Evolutionary conservation across 306 rosid species (phyloP).

Genomic region (Geum urbanum): DNA sequence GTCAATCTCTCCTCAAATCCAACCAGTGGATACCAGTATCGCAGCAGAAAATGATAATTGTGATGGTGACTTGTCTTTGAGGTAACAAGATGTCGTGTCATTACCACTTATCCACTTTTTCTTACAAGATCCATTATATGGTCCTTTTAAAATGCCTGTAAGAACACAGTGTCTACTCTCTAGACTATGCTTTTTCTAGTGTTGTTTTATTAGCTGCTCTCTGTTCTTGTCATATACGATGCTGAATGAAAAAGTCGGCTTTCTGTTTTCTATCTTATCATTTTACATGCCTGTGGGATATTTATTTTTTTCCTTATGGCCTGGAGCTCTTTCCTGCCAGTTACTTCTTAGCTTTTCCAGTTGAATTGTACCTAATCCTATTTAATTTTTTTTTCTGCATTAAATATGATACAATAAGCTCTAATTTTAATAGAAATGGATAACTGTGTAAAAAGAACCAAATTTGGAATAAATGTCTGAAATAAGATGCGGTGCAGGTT

Average conservation of each 20-base stretch:
- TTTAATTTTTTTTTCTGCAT: not conserved
- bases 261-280: no score
- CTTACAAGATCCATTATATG: constrained; percentile 8
- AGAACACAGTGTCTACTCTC: not conserved
- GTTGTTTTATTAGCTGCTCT: constrained; percentile 4
- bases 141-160: not conserved
- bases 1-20: constrained; percentile 46
- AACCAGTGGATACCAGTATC: constrained; percentile 20
- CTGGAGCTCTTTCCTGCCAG: not conserved
- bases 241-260: not conserved
- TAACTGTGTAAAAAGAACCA: not conserved
- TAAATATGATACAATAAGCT: no score
- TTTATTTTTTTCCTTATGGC: not conserved
- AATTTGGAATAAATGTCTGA: not conserved
- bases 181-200: not conserved
- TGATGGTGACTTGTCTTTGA: constrained; percentile 50
- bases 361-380: not conserved
- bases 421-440: not conserved
- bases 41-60: constrained; percentile 32
- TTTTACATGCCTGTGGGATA: not conserved
- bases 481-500: not conserved
- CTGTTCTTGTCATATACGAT: not conserved
- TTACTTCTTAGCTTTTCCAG: not conserved
- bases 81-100: constrained; percentile 40
- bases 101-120: not conserved